Percentiles rank a stretch among this genome's conserved stretches.
phyloP scores from a whole-genome alignment of 371 early-diverging fungal species.

The Fennellomyces sp. region DNA sequence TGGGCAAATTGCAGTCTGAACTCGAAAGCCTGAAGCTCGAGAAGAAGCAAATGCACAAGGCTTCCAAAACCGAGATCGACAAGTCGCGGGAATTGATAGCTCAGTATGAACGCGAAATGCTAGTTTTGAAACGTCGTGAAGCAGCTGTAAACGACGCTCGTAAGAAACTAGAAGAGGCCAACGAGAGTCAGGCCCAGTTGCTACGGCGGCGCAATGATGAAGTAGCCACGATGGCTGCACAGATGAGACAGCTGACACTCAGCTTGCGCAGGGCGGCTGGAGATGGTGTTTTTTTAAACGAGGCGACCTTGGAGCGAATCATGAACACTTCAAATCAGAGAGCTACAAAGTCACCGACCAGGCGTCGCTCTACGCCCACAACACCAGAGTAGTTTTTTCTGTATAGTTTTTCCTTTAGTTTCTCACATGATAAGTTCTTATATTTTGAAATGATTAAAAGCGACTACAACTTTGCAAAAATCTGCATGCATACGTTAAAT shows the following conservation, averaged over 20 bases:
- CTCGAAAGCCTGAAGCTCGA: conserved; percentile 65
- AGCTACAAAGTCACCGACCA: not conserved
- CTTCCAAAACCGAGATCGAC: conserved; percentile 65
- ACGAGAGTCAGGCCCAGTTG: conserved; percentile 57
- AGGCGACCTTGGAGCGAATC: conserved; percentile 29
- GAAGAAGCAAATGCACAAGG: conserved; percentile 71
- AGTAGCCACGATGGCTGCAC: conserved; percentile 27
- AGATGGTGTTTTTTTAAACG: conserved; percentile 39
- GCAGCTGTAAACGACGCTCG: conserved; percentile 46
- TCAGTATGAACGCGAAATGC: conserved; percentile 66
- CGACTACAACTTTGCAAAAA: no score
- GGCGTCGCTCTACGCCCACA: not conserved
- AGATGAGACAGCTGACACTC: conserved; percentile 31
- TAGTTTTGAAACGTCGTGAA: conserved; percentile 59
- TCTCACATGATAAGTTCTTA: no score
- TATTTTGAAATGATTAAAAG: no score
- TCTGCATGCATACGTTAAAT: no score
- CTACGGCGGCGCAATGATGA: conserved; percentile 51
- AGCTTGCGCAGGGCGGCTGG: conserved; percentile 31
- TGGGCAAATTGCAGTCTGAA: conserved; percentile 40
- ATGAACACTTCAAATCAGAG: conserved; percentile 1
- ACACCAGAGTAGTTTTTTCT: not conserved
- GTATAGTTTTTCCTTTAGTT: not conserved
- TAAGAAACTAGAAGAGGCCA: conserved; percentile 65
- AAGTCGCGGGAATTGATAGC: conserved; percentile 57